A percentile compares a stretch with the other conserved stretches of the same genome.
These are phyloP conservation scores for Coccinonectria pachysandricola DNA, from an alignment of 2,329 filamentous ascomycete genomes.

Conservation along the genomic window DNA sequence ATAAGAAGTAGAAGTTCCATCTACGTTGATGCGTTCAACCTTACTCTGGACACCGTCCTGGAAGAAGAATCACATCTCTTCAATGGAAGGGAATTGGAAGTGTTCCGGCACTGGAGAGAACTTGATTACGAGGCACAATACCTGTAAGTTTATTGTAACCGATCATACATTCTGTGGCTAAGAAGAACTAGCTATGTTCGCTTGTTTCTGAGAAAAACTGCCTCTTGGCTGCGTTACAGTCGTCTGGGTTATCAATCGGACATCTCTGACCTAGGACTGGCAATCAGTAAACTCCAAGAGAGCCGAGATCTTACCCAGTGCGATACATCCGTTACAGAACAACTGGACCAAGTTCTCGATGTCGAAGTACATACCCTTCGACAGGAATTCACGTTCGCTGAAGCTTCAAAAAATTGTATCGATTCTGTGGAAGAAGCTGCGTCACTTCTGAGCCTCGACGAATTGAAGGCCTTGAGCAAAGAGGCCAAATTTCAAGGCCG, in stretches of 20 bases:
- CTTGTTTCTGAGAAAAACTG: slow-evolving; percentile 83
- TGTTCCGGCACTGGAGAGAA: slow-evolving; percentile 67
- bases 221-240: slow-evolving; percentile 77
- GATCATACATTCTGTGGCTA: slow-evolving; percentile 2
- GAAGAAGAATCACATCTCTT: slow-evolving; percentile 86
- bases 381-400: slow-evolving; percentile 83
- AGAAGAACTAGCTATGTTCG: slow-evolving; percentile 62
- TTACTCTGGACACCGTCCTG: slow-evolving; percentile 80
- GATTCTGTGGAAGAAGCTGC: slow-evolving; percentile 74
- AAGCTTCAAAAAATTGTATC: slow-evolving; percentile 64
- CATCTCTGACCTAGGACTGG: slow-evolving; percentile 60
- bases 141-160: slow-evolving; percentile 45
- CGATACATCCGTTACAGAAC: too few relatives aligned
- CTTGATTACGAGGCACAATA: slow-evolving; percentile 83
- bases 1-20: slow-evolving; percentile 73
- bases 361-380: too few relatives aligned
- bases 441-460: slow-evolving; percentile 71
- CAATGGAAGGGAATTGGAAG: slow-evolving; percentile 60
- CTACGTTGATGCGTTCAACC: slow-evolving; percentile 94
- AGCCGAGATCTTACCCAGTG: slow-evolving; percentile 41
- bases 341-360: too few relatives aligned
- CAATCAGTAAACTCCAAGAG: slow-evolving; percentile 55
- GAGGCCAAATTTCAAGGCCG: slow-evolving; percentile 80
- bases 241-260: slow-evolving; percentile 74
- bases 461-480: slow-evolving; percentile 75